Evolutionary conservation across 768 basidiomycete species (phyloP).

Genomic region (Suillus plorans): DNA sequence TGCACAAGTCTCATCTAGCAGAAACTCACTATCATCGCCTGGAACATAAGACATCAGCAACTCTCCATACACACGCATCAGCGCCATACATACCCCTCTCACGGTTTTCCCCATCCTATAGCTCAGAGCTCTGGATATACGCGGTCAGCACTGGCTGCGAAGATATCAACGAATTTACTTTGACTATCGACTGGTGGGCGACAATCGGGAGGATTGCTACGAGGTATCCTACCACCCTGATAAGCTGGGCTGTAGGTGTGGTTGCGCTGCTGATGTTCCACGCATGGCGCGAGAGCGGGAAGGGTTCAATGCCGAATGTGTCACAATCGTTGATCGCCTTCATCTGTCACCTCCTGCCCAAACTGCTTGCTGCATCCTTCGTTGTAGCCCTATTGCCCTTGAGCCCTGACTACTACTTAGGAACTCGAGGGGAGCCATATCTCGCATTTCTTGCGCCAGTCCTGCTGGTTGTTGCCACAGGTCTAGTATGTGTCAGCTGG

Average conservation of each 20-base stretch:
- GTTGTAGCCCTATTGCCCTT: slow-evolving; percentile 56
- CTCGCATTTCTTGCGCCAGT: slow-evolving; percentile 36
- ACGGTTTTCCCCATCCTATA: slow-evolving; percentile 22
- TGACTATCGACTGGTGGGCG: slow-evolving; percentile 70
- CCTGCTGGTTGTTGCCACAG: slow-evolving; percentile 60
- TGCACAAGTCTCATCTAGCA: slow-evolving; percentile 54
- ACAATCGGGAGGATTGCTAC: slow-evolving; percentile 70
- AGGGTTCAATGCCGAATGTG: slow-evolving; percentile 42
- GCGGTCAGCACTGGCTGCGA: slow-evolving; percentile 53
- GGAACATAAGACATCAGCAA: slow-evolving; percentile 20
- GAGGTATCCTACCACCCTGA: slow-evolving; percentile 71
- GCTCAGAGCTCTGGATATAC: slow-evolving; percentile 59
- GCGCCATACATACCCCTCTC: slow-evolving; percentile 59
- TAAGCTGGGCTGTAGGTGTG: slow-evolving; percentile 76
- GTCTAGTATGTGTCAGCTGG: slow-evolving; percentile 65
- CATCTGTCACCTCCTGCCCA: slow-evolving; percentile 36
- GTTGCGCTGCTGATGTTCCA: slow-evolving; percentile 56
- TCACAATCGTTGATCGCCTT: slow-evolving; percentile 49
- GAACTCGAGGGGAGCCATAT: slow-evolving; percentile 50
- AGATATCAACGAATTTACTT: slow-evolving; percentile 34
- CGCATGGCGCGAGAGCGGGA: slow-evolving; percentile 40
- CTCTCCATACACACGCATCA: slow-evolving; percentile 65
- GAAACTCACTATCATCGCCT: slow-evolving; percentile 75
- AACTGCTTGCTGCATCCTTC: slow-evolving; percentile 44
- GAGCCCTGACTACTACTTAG: slow-evolving; percentile 54